A percentile compares a stretch with the other conserved stretches of the same genome.
Conservation (phyloP, 306 rosid species). For the Ammopiptanthus mongolicus region DNA sequence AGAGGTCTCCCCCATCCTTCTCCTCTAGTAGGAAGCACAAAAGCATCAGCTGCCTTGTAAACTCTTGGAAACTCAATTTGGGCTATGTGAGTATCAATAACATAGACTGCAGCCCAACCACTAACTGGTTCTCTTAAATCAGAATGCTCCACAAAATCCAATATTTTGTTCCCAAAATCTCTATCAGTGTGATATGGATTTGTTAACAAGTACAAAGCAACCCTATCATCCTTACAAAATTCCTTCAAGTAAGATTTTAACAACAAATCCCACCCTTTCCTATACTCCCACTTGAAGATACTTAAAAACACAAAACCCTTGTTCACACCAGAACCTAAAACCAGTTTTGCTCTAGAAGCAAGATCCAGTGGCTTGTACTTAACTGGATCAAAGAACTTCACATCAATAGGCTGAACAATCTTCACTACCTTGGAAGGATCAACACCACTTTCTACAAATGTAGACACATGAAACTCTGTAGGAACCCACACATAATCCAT, state of each 20-base stretch:
- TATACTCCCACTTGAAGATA: slow-evolving; percentile 80
- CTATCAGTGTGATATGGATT: slow-evolving; percentile 78
- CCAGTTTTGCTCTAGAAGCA: slow-evolving; percentile 36
- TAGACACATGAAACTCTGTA: slow-evolving; percentile 61
- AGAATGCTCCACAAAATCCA: slow-evolving; percentile 59
- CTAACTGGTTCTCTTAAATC: slow-evolving; percentile 37
- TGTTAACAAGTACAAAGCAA: slow-evolving; percentile 58
- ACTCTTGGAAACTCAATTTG: slow-evolving; percentile 57
- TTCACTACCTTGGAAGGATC: slow-evolving; percentile 72
- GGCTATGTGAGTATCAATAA: slow-evolving; percentile 64
- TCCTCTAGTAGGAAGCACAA: slow-evolving; percentile 83
- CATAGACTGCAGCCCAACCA: slow-evolving; percentile 71
- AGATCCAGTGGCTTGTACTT: slow-evolving; percentile 49
- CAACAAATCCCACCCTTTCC: slow-evolving; percentile 93
- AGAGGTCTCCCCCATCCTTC: slow-evolving; percentile 95
- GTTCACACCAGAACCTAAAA: slow-evolving; percentile 34
- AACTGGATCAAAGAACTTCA: slow-evolving; percentile 67
- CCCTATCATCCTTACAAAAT: slow-evolving; percentile 48
- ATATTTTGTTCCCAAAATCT: slow-evolving; percentile 69
- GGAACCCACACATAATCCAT: slow-evolving; percentile 96
- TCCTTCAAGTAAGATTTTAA: slow-evolving; percentile 61
- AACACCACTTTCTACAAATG: slow-evolving; percentile 70
- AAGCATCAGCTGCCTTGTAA: slow-evolving; percentile 73
- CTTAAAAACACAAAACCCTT: slow-evolving; percentile 57
- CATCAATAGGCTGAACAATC: slow-evolving; percentile 83